These are phyloP conservation scores for Thuidium tamariscinum DNA, from an alignment of 225 moss, liverwort and hornwort genomes.

Conservation along the genomic window DNA sequence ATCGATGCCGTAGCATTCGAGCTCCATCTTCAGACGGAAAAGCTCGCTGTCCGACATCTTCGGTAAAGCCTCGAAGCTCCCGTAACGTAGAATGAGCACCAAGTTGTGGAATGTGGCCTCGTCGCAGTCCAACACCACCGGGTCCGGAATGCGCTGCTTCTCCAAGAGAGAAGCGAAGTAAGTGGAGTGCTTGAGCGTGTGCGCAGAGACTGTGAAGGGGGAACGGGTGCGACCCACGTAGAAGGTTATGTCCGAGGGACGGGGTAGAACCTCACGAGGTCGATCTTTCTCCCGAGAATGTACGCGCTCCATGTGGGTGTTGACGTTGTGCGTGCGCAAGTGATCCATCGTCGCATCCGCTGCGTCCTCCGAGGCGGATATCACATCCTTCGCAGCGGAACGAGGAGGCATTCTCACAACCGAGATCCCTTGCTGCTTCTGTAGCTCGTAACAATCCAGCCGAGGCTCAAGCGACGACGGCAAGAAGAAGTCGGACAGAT, in stretches of 20 bases:
- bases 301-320: conserved; percentile 3
- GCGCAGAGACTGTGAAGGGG: conserved; percentile 37
- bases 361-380: conserved; percentile 5
- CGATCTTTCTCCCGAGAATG: conserved; percentile 19
- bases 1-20: conserved; percentile 62
- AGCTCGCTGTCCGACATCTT: conserved; percentile 51
- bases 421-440: neutral
- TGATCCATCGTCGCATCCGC: conserved; percentile 22
- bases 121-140: conserved; percentile 52
- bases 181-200: conserved; percentile 39
- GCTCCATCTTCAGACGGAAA: conserved; percentile 48
- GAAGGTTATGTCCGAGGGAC: conserved; percentile 39
- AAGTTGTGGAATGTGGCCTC: conserved; percentile 52
- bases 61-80: conserved; percentile 54
- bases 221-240: conserved; percentile 41
- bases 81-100: conserved; percentile 47
- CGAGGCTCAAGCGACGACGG: conserved; percentile 5
- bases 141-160: conserved; percentile 36
- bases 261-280: neutral
- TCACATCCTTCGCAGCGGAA: conserved; percentile 20
- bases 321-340: neutral
- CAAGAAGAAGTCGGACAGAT: conserved; percentile 33
- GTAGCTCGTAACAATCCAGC: conserved; percentile 4
- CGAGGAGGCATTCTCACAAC: conserved; percentile 44
- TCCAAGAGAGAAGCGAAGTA: conserved; percentile 49